phyloP scores from a whole-genome alignment of 2,329 filamentous ascomycete species.

The Trichoderma atrobrunneum region DNA sequence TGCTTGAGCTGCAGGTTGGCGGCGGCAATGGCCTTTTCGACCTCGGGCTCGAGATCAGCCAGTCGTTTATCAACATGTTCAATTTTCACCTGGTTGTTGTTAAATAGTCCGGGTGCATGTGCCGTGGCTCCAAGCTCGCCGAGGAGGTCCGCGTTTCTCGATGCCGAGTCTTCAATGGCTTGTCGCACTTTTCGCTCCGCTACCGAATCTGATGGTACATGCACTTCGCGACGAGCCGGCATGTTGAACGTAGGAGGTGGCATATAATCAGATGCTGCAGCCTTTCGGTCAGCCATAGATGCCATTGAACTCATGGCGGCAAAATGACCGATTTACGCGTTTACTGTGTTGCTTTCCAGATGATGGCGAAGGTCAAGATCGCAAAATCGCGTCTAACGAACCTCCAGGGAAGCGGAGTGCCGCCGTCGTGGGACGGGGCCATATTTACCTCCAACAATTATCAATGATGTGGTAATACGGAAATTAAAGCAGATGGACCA shows the following conservation, averaged over 20 bases:
- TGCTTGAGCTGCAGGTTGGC: slow-evolving; percentile 12
- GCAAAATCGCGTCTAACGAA: background rate
- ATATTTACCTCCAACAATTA: background rate
- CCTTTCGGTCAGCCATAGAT: background rate
- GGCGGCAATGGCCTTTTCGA: slow-evolving; percentile 3
- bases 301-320: background rate
- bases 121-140: slow-evolving; percentile 11
- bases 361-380: background rate
- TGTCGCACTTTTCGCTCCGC: slow-evolving; percentile 17
- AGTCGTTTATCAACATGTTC: slow-evolving; percentile 16
- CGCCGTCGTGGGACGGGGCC: background rate
- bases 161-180: slow-evolving; percentile 30
- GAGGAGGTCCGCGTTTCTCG: slow-evolving; percentile 13
- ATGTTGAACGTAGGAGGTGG: background rate
- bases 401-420: background rate
- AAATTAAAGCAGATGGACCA: background rate
- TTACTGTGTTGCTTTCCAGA: background rate
- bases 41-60: slow-evolving; percentile 12
- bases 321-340: background rate
- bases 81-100: slow-evolving; percentile 13
- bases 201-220: background rate
- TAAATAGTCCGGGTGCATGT: background rate
- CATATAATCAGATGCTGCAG: background rate
- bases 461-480: background rate
- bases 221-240: background rate